phyloP scores from a whole-genome alignment of 257 asterid genomes.

The Capsicum chinense region DNA sequence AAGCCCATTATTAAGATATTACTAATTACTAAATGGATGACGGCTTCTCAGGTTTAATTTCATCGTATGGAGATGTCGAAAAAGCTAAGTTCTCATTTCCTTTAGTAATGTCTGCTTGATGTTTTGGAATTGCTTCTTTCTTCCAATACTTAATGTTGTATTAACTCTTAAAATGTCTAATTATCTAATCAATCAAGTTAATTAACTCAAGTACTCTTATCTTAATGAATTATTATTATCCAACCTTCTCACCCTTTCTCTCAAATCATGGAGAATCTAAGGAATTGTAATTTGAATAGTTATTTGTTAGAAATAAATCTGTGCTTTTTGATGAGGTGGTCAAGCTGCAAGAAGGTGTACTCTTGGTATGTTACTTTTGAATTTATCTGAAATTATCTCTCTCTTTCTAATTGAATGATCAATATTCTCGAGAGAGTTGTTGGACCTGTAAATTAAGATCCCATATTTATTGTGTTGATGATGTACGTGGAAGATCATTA shows the following conservation, averaged over 20 bases:
- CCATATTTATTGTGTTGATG: background rate
- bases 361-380: background rate
- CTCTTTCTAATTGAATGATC: background rate
- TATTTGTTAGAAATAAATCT: background rate
- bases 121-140: background rate
- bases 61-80: background rate
- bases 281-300: background rate
- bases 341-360: background rate
- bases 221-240: background rate
- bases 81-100: background rate
- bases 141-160: background rate
- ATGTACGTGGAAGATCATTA: background rate
- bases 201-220: background rate
- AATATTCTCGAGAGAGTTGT: background rate
- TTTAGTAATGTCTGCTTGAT: background rate
- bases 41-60: background rate
- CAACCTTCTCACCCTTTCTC: background rate
- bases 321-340: background rate
- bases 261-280: background rate
- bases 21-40: background rate
- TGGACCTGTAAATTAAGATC: background rate
- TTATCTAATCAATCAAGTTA: background rate
- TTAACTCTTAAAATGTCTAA: background rate
- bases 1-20: no score
- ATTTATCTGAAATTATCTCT: background rate